Base-by-base conservation (phyloP, 768 basidiomycete genomes). In the Collybia mongolica region DNA sequence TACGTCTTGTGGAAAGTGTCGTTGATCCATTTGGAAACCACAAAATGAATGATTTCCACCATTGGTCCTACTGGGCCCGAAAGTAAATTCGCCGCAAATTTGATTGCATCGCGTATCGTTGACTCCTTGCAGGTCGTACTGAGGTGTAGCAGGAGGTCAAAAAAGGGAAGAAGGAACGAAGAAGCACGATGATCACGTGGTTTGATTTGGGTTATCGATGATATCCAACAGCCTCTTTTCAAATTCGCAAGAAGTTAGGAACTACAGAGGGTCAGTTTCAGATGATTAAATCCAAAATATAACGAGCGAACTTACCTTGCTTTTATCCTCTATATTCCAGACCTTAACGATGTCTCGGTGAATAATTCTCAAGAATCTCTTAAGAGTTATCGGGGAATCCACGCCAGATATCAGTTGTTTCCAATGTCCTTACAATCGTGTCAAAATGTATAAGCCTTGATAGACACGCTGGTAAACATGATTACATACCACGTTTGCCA, bases 251-350 rank as follows among this genome's bases (percentile, higher is more conserved):
- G 26, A 18, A 32, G 1, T n/a, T 26, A 44, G 15, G 3, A 44
- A 12, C 43, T 44, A 18, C 6, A 24, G 24, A 24, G 22, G 26
- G 43, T 18, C 26, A 9, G 20, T 44, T 28, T 28, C 6, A 43
- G 24, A 7, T 1, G 32, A 12, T 11, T 28, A 4, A n/a, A n/a
- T 4, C 17, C 20, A 24, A 44, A 28, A 11, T 6, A 18, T 26
- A 26, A 7, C 5, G 26, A 26, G 12, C 7, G 24, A 5, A 26
- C 45, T 51, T 29, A 62, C 61, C 37, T 46, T 35, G 19, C 43
- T 15, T 9, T 57, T 59, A 45, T 62, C 59, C 14, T 49, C 36
- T 39, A 67, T 63, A 53, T 66, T 66, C 62, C 62, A 63, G 19
- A 57, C 47, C 23, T 51, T 39, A n/a, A 61, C 45, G 14, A 64